Percentiles rank a stretch among this genome's conserved stretches.
Conservation (phyloP, 257 asterid species). For the Solanum arcanum region DNA sequence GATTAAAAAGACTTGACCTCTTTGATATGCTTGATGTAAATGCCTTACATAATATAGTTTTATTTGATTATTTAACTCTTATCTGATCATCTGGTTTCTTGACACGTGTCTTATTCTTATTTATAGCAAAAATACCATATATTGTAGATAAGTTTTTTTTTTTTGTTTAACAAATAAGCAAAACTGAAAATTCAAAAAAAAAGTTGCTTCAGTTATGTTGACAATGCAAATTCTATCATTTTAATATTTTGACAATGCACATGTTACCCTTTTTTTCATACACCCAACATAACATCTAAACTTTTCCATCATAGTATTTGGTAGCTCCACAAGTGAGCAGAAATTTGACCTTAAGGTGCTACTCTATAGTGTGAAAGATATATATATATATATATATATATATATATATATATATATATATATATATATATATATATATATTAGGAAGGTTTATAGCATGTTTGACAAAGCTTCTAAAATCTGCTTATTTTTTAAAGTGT, state of each 20-base stretch:
- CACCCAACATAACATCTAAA: not conserved
- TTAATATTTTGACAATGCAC: not conserved
- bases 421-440: not conserved
- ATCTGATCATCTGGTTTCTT: not conserved
- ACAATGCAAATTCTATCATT: not conserved
- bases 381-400: no score
- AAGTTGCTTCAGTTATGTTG: not conserved
- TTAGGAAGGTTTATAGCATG: not conserved
- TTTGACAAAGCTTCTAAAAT: not conserved
- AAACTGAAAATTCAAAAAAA: not conserved
- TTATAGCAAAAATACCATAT: not conserved
- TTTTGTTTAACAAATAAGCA: not conserved
- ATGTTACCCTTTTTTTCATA: not conserved
- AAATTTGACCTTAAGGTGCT: not conserved
- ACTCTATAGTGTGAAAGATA: not conserved
- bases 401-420: no score
- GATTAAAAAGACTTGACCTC: not conserved
- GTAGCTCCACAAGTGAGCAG: not conserved
- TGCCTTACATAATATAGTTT: not conserved
- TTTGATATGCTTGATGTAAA: not conserved
- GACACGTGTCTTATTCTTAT: not conserved
- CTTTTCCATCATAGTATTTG: not conserved
- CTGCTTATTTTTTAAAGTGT: not conserved
- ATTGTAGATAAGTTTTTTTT: not conserved
- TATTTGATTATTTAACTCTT: not conserved